Evolutionary conservation across 352 stramenopile species (phyloP).

Genomic region (Globisporangium carolinianum): DNA sequence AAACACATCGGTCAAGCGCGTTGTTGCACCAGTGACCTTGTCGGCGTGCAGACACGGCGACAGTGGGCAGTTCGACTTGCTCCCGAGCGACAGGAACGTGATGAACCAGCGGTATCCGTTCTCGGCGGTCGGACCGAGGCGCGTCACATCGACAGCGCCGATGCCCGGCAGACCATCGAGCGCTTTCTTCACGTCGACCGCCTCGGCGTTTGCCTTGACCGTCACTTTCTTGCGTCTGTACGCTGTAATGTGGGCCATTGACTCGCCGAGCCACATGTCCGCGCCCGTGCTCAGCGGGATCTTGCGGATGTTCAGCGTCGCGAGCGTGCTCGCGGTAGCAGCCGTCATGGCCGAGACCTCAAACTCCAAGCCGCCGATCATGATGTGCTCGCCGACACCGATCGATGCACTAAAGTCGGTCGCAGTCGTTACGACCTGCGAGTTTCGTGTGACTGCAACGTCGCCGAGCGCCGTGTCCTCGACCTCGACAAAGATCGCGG

Average conservation of each 20-base stretch:
- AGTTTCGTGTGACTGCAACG: constrained; percentile 37
- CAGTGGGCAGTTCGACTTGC: constrained; percentile 31
- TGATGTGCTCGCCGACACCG: constrained; percentile 38
- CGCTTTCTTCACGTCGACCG: constrained; percentile 34
- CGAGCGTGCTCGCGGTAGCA: constrained; percentile 1
- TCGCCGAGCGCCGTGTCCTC: constrained; percentile 63
- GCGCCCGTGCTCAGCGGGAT: constrained; percentile 11
- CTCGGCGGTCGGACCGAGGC: constrained; percentile 37
- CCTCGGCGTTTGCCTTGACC: constrained; percentile 41
- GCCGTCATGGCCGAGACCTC: constrained; percentile 22
- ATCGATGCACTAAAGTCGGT: constrained; percentile 34
- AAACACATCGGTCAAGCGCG: constrained; percentile 38
- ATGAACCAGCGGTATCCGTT: constrained; percentile 67
- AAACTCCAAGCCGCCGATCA: constrained; percentile 48
- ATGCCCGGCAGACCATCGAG: constrained; percentile 42
- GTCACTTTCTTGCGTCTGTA: constrained; percentile 66
- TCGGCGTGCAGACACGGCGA: constrained; percentile 58
- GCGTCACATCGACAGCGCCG: constrained; percentile 47
- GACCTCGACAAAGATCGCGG: constrained; percentile 32
- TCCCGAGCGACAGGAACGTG: constrained; percentile 62
- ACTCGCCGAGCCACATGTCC: constrained; percentile 30
- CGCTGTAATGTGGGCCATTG: constrained; percentile 42
- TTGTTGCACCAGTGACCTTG: constrained; percentile 28
- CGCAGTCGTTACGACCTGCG: constrained; percentile 26
- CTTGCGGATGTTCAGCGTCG: constrained; percentile 28